phyloP scores from a whole-genome alignment of 768 basidiomycete species.

The Pleurotus sapidus region DNA sequence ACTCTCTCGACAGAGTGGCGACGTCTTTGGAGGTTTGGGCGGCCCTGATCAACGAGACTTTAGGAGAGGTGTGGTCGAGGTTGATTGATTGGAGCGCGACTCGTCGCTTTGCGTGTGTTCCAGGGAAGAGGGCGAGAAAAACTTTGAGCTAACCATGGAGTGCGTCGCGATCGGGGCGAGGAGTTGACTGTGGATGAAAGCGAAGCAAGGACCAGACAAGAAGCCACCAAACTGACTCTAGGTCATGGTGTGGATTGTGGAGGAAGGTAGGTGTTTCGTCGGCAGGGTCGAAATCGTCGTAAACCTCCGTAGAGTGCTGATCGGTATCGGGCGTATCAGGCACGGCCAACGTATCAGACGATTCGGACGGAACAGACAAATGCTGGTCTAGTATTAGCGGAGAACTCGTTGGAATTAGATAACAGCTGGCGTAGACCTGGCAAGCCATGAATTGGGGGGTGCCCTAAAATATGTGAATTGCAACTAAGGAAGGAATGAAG shows the following conservation, averaged over 20 bases:
- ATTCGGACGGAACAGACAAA: background rate
- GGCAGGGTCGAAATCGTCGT: background rate
- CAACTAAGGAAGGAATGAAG: background rate
- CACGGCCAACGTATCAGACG: too few relatives aligned
- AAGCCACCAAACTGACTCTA: conserved; percentile 3
- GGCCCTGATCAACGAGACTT: too few relatives aligned
- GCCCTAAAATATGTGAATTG: background rate
- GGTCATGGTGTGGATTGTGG: background rate
- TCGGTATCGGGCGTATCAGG: too few relatives aligned
- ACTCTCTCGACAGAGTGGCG: too few relatives aligned
- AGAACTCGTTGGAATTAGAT: background rate
- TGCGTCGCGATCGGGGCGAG: background rate
- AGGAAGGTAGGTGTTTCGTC: background rate
- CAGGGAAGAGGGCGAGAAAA: background rate
- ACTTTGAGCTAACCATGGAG: background rate
- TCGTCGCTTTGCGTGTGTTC: background rate
- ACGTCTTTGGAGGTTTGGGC: too few relatives aligned
- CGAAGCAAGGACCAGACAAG: background rate
- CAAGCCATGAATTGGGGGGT: background rate
- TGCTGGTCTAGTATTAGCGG: background rate
- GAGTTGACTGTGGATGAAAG: background rate
- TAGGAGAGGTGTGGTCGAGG: too few relatives aligned
- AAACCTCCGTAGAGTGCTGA: too few relatives aligned
- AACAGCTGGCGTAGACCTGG: background rate
- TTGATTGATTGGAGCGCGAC: background rate